Evolutionary conservation across 768 basidiomycete genomes (phyloP).

Genomic region (Pleurotus tuber-regium): DNA sequence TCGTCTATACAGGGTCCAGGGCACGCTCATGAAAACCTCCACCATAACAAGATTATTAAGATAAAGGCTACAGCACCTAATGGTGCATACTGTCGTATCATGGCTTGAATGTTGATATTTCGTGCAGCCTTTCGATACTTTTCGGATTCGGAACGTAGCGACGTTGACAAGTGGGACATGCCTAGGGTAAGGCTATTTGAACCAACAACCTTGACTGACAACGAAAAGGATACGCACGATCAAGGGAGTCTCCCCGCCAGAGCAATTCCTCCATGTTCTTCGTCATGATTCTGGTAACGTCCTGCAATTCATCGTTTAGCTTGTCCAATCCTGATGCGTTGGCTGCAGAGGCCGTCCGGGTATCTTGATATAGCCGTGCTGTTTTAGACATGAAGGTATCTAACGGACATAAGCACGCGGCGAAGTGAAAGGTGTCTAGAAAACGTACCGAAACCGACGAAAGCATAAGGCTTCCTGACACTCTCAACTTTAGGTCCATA

Average conservation of each 20-base stretch:
- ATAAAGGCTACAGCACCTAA: slow-evolving; percentile 80
- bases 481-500: slow-evolving; percentile 94
- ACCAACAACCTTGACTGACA: background rate
- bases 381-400: slow-evolving; percentile 99
- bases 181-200: slow-evolving; percentile 41
- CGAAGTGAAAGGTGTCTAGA: slow-evolving; percentile 4
- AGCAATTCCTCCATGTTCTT: slow-evolving; percentile 99
- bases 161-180: slow-evolving; percentile 96
- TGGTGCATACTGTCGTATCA: slow-evolving; percentile 95
- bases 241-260: slow-evolving; percentile 97
- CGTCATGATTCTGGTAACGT: slow-evolving; percentile 99
- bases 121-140: slow-evolving; percentile 95
- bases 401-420: slow-evolving; percentile 24
- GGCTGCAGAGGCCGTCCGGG: slow-evolving; percentile 76
- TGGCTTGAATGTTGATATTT: slow-evolving; percentile 91
- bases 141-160: slow-evolving; percentile 92
- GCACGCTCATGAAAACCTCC: slow-evolving; percentile 63
- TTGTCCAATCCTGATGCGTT: slow-evolving; percentile 70
- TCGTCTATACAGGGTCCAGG: slow-evolving; percentile 9
- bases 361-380: slow-evolving; percentile 91
- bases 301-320: slow-evolving; percentile 94
- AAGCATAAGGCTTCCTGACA: slow-evolving; percentile 96
- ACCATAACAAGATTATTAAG: slow-evolving; percentile 73
- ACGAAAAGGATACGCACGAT: slow-evolving; percentile 57
- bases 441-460: slow-evolving; percentile 91